Base-by-base conservation (phyloP, 768 basidiomycete species). In the Heimioporus sp. region DNA sequence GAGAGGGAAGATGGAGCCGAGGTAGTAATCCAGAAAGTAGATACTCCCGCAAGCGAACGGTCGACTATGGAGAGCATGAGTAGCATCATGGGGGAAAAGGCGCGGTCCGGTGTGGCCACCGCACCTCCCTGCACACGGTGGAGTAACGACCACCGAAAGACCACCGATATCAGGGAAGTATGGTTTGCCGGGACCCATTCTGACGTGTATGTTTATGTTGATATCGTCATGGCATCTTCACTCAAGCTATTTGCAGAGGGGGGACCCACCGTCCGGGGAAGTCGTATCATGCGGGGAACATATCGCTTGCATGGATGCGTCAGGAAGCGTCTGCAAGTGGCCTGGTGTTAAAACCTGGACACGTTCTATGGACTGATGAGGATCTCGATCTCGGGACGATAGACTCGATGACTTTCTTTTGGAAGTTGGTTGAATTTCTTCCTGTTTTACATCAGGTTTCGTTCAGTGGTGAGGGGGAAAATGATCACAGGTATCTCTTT, bases 141-240 rank as follows among this genome's bases (percentile, higher is more conserved):
- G 35, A 12, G 35, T 39, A 35, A 36, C 13, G 15, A 34, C n/a
- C 34, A 46, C 20, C 47, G 47, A 37, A 57, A 44, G 31, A 32
- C 42, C 5, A 37, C 47, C 35, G 57, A 61, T 19, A 49, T 83
- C 13, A 72, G 78, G 51, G 83, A 86, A 62, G 84, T 86, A 2
- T 85, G 84, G 82, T 85, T 86, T 60, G 67, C 81, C 2, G 81
- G 73, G 8, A 62, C 63, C 10, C 74, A 74, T 52, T 61, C 60
- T 31, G 72, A 73, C 61, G 57, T 43, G 72, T 70, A 47, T 13
- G 53, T 55, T 15, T 35, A 34, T 43, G 10, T 30, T 16, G 4
- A 11, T 46, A 10, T 20, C 15, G 1, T 43, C 17, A 5, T 41
- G 16, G 12, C 20, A 40, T 49, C 17, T 17, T 17, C 40, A 16